phyloP scores from a whole-genome alignment of 1,284 basidiomycete species.

The Marasmius fiardii region DNA sequence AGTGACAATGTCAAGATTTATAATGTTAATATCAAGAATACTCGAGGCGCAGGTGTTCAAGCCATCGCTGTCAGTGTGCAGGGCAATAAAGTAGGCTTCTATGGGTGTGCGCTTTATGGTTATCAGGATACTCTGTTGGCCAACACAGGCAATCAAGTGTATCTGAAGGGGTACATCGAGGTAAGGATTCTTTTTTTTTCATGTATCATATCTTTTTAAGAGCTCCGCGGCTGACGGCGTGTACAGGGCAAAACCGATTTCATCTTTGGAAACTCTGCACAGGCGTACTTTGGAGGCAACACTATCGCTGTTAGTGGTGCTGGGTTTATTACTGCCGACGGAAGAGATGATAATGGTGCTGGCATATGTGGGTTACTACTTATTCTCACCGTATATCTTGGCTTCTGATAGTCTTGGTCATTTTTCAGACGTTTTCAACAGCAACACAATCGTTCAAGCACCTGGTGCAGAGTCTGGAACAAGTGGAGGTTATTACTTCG shows the following conservation, averaged over 20 bases:
- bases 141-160: constrained; percentile 48
- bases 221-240: background rate
- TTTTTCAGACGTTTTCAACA: constrained; percentile 40
- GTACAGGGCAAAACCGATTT: constrained; percentile 51
- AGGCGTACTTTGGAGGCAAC: constrained; percentile 44
- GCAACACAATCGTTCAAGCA: constrained; percentile 45
- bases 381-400: background rate
- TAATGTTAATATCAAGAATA: constrained; percentile 55
- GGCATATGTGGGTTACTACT: constrained; percentile 38
- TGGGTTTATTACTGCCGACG: constrained; percentile 51
- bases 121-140: constrained; percentile 45
- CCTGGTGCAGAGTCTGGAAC: constrained; percentile 36
- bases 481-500: constrained; percentile 38
- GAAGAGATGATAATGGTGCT: constrained; percentile 41
- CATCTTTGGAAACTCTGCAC: constrained; percentile 43
- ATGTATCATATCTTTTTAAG: background rate
- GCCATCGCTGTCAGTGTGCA: constrained; percentile 55
- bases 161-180: constrained; percentile 44
- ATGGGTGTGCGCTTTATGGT: constrained; percentile 49
- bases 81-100: constrained; percentile 45
- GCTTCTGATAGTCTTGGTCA: background rate
- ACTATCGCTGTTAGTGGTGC: constrained; percentile 37
- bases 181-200: constrained; percentile 25
- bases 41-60: constrained; percentile 46
- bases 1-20: constrained; percentile 51